These are phyloP conservation scores for Camelina laxa DNA, from an alignment of 345 rosid genomes.

Conservation along the genomic window DNA sequence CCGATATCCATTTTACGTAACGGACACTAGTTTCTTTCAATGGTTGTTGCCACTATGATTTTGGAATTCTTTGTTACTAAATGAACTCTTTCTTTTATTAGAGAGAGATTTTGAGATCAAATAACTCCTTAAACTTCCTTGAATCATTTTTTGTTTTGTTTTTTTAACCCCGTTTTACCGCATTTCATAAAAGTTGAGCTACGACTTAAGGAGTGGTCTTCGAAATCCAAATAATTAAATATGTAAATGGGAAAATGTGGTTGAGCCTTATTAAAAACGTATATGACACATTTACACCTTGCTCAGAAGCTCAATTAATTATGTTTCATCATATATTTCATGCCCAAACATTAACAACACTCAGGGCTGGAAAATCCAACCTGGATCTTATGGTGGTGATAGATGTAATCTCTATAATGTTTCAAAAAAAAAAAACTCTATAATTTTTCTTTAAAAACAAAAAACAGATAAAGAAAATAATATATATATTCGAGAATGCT, in stretches of 20 bases:
- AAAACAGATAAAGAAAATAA: too few species aligned
- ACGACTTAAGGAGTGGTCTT: constrained; percentile 3
- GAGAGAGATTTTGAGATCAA: background rate
- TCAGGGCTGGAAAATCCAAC: background rate
- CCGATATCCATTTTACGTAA: background rate
- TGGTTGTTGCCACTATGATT: background rate
- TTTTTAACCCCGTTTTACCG: too few species aligned
- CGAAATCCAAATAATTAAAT: background rate
- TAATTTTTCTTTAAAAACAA: background rate
- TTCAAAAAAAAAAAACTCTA: background rate
- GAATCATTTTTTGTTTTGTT: too few species aligned
- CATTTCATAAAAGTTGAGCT: too few species aligned
- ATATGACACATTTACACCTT: constrained; percentile 4
- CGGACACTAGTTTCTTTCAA: background rate
- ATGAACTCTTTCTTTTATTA: background rate
- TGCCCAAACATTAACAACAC: background rate
- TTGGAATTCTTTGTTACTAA: background rate
- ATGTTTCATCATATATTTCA: background rate
- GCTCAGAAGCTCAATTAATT: constrained; percentile 5
- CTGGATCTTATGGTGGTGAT: background rate
- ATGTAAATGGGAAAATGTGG: background rate
- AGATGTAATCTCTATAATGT: background rate
- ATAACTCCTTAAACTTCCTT: background rate
- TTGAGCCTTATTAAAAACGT: background rate
- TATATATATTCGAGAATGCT: too few species aligned